These are phyloP conservation scores for Brassica juncea DNA, from an alignment of 345 rosid species.

Conservation along the genomic window DNA sequence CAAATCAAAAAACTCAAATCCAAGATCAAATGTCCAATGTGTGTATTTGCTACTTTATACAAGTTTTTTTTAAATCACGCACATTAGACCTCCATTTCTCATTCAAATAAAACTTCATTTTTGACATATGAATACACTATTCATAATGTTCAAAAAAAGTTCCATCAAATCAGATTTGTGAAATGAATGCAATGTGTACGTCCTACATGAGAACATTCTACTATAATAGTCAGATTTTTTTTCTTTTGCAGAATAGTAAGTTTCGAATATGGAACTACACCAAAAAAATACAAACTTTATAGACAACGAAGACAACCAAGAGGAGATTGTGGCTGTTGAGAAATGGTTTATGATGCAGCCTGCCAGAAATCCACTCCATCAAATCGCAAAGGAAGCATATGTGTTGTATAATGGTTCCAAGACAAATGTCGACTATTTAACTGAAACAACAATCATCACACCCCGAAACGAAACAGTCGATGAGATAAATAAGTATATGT, in stretches of 20 bases:
- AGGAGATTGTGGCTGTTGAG: not conserved
- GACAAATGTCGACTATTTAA: not conserved
- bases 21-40: too few species aligned
- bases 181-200: not conserved
- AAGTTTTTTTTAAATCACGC: too few species aligned
- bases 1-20: too few species aligned
- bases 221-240: not conserved
- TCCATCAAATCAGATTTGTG: not conserved
- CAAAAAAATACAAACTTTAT: not conserved
- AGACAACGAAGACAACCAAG: not conserved
- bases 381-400: not conserved
- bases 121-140: too few species aligned
- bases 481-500: not conserved
- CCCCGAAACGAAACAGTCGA: not conserved
- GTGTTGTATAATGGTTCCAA: not conserved
- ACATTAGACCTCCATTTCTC: too few species aligned
- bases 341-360: not conserved
- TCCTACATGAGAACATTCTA: not conserved
- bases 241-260: not conserved
- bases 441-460: not conserved
- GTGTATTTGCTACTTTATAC: too few species aligned
- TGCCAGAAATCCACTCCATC: not conserved
- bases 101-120: too few species aligned
- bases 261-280: not conserved
- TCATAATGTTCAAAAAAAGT: too few species aligned